phyloP scores from a whole-genome alignment of 2,329 filamentous ascomycete genomes.

The Talaromyces funiculosus region DNA sequence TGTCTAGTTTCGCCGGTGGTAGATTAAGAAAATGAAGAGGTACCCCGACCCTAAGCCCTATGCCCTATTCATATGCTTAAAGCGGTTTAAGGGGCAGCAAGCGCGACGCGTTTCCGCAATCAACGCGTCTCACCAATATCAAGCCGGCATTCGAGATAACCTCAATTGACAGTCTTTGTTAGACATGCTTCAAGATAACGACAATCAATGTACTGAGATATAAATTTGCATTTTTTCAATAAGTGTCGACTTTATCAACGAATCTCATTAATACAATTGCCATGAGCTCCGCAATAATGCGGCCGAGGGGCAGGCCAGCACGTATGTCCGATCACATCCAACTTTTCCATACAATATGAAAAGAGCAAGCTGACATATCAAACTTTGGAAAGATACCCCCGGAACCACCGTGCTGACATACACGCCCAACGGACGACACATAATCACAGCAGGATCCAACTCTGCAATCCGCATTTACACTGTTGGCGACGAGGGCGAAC shows the following conservation, averaged over 20 bases:
- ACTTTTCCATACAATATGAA: neutral
- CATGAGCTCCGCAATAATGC: constrained; percentile 34
- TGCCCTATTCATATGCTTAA: constrained; percentile 27
- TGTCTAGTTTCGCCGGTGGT: too few relatives aligned
- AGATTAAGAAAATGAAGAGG: neutral
- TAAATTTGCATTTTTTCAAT: too few relatives aligned
- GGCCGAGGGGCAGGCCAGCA: constrained; percentile 40
- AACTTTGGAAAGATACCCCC: constrained; percentile 60
- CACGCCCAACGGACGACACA: constrained; percentile 76
- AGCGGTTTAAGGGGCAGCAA: neutral
- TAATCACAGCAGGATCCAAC: constrained; percentile 89
- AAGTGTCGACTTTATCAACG: too few relatives aligned
- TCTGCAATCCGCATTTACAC: constrained; percentile 90
- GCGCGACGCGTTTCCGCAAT: constrained; percentile 20
- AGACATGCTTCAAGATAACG: neutral
- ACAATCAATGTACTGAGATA: neutral
- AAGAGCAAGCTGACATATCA: constrained; percentile 11
- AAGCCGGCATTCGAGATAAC: neutral
- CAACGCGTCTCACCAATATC: constrained; percentile 21
- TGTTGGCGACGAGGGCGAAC: constrained; percentile 86
- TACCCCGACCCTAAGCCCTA: constrained; percentile 24
- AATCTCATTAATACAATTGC: neutral
- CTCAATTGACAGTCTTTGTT: neutral
- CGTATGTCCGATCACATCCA: constrained; percentile 34
- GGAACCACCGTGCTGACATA: constrained; percentile 85